Percentiles rank a stretch among this genome's conserved stretches.
Evolutionary conservation across 2,329 filamentous ascomycete genomes (phyloP).

Genomic region (Apiospora pterosperma): DNA sequence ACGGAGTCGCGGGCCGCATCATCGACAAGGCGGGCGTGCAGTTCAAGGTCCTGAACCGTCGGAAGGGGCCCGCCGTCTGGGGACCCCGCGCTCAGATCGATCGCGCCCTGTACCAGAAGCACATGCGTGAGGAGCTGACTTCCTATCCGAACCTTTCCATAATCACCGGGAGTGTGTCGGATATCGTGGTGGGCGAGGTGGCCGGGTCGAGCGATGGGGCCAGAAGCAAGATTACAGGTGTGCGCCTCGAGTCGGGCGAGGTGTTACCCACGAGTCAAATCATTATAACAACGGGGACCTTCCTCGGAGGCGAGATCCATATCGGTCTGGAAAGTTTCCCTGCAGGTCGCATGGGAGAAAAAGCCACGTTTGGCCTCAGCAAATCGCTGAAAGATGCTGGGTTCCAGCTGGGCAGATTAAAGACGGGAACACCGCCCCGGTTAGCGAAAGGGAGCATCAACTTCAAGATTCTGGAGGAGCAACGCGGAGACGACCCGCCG

Average conservation of each 20-base stretch:
- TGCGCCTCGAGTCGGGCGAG: slow-evolving; percentile 83
- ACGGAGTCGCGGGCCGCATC: slow-evolving; percentile 82
- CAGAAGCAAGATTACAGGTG: slow-evolving; percentile 75
- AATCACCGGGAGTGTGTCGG: slow-evolving; percentile 82
- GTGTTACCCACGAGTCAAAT: slow-evolving; percentile 77
- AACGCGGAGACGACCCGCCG: slow-evolving; percentile 81
- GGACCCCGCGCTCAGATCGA: slow-evolving; percentile 96
- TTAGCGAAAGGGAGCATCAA: slow-evolving; percentile 81
- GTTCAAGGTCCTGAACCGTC: slow-evolving; percentile 83
- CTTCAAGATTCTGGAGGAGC: slow-evolving; percentile 66
- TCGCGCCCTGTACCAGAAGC: slow-evolving; percentile 77
- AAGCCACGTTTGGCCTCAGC: slow-evolving; percentile 87
- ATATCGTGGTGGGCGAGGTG: slow-evolving; percentile 73
- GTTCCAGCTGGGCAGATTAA: slow-evolving; percentile 83
- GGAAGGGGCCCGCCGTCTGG: slow-evolving; percentile 95
- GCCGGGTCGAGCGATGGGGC: slow-evolving; percentile 34
- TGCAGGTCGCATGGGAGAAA: slow-evolving; percentile 89
- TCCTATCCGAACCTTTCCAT: slow-evolving; percentile 76
- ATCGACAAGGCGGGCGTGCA: slow-evolving; percentile 95
- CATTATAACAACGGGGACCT: slow-evolving; percentile 94
- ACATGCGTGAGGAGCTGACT: slow-evolving; percentile 86
- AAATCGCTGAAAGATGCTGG: slow-evolving; percentile 86
- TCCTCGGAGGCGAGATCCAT: slow-evolving; percentile 93
- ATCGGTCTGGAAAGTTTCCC: slow-evolving; percentile 84
- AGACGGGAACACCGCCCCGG: slow-evolving; percentile 92